Evolutionary conservation across 768 basidiomycete species (phyloP).

Genomic region (Suillus placidus): DNA sequence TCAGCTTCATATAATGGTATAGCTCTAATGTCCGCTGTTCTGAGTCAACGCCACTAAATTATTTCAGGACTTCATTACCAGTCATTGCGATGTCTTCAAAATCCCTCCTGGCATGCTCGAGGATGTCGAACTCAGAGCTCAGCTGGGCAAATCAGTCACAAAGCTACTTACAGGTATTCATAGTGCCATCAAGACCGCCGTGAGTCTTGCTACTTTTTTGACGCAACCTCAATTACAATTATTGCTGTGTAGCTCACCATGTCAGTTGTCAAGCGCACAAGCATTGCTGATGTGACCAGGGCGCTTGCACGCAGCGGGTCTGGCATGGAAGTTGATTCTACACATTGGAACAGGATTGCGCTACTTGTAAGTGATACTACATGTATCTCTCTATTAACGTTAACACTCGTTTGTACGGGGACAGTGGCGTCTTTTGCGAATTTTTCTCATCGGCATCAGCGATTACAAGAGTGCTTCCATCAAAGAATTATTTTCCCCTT

Average conservation of each 20-base stretch:
- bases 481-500: slow-evolving; percentile 1
- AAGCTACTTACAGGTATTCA: slow-evolving; percentile 3
- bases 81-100: slow-evolving; percentile 3
- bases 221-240: no score
- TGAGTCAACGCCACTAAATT: not conserved
- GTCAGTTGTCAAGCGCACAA: slow-evolving; percentile 3
- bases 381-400: not conserved
- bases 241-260: not conserved
- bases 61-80: slow-evolving; percentile 10
- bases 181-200: slow-evolving; percentile 3
- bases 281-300: slow-evolving; percentile 2
- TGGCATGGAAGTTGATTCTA: slow-evolving; percentile 7
- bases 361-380: slow-evolving; percentile 4
- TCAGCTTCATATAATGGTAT: slow-evolving; percentile 8
- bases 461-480: not conserved
- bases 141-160: slow-evolving; percentile 11
- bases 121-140: not conserved
- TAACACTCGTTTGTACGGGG: not conserved
- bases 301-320: not conserved
- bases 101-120: not conserved
- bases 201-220: not conserved
- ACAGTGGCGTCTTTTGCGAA: slow-evolving; percentile 5
- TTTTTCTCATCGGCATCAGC: slow-evolving; percentile 8
- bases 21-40: not conserved
- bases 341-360: slow-evolving; percentile 11